Base-by-base conservation (phyloP, 768 basidiomycete genomes). In the Hemileccinum rubropunctum region DNA sequence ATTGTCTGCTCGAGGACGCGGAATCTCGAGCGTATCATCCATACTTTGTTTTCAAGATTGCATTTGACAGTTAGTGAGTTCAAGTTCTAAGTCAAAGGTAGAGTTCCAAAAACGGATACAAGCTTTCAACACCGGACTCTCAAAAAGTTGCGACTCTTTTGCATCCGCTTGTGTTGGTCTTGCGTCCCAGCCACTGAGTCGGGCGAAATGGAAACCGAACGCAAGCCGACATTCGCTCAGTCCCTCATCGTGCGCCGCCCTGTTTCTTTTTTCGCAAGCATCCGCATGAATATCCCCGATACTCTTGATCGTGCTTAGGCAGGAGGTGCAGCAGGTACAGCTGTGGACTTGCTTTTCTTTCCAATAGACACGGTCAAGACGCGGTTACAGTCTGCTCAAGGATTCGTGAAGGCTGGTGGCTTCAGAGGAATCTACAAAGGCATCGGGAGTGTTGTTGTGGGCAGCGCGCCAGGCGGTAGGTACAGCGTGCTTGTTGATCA, bases 321-420 rank as follows among this genome's bases (percentile, higher is more conserved):
- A 37, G 93, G 95, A 21, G 95, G 88, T 18, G 67, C 86, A n/a
- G 92, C 97, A 28, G 95, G 95, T 23, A 88, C 91, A 8, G 79
- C 92, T 2, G 95, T 98, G 15, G 95, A 99, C 71, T 79, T 98
- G 39, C 79, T 97, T 18, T 95, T 99, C 74, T 99, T 93, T 68
- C 95, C 95, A 2, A 83, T 99, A 50, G 95, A 99, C 72, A 97
- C 95, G 1, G 71, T 98, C 65, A 99, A 99, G 72, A 98, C 97
- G 34, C 86, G 95, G 42, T 77, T 97, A 30, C 95, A 99, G 61
- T 88, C 93, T 6, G 66, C 83, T 3, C 84, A 90, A 61, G 97
- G 95, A 15, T 98, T 99, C 67, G 65, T 81, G 39, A 72, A 74
- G 26, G 85, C 92, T 2, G 95, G 95, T 14, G 97, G 94, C 0